These are phyloP conservation scores for Leishmania lainsoni DNA, from an alignment of 208 protist genomes.

Conservation along the genomic window DNA sequence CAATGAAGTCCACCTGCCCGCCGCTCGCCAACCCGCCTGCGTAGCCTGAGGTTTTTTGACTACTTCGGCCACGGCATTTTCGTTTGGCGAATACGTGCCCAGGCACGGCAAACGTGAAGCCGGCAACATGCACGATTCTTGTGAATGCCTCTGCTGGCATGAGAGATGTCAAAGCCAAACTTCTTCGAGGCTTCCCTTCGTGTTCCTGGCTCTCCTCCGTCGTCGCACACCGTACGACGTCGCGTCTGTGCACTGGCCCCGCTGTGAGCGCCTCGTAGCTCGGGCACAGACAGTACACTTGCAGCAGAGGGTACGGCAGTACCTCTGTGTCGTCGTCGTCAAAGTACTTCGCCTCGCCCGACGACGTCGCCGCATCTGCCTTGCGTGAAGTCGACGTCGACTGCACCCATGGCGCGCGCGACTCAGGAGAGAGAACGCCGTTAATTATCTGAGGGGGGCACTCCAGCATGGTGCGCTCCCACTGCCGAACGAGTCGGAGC, in stretches of 20 bases:
- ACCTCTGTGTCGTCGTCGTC: background rate
- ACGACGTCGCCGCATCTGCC: background rate
- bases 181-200: background rate
- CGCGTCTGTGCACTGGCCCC: conserved; percentile 9
- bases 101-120: background rate
- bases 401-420: conserved; percentile 4
- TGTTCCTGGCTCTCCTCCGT: background rate
- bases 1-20: background rate
- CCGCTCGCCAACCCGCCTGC: background rate
- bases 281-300: conserved; percentile 27
- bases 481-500: conserved; percentile 29
- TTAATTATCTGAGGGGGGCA: conserved; percentile 19
- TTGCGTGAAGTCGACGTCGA: no score
- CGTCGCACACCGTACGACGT: background rate
- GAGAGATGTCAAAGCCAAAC: background rate
- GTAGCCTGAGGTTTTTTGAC: background rate
- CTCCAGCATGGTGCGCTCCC: conserved; percentile 23
- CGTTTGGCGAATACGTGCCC: background rate
- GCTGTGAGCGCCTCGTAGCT: conserved; percentile 37
- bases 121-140: background rate
- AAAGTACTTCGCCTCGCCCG: background rate
- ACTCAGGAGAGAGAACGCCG: conserved; percentile 16
- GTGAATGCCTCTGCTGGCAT: background rate
- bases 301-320: conserved; percentile 28
- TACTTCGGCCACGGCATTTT: background rate